These are phyloP conservation scores for Malus orientalis DNA, from an alignment of 306 rosid species.

Conservation along the genomic window DNA sequence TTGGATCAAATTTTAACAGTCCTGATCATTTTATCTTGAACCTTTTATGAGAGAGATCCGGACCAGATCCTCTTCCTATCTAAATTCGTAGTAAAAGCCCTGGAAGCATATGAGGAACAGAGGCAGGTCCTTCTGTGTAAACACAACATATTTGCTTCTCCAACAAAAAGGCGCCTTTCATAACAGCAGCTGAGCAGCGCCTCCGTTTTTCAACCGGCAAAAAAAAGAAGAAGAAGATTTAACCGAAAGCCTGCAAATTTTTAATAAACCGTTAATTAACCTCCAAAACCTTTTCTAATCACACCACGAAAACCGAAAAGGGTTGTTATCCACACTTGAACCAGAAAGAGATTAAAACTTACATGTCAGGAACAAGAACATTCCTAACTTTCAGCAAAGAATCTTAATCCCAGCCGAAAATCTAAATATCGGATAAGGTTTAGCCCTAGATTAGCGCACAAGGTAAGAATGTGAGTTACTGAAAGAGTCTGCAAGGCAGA, in stretches of 20 bases:
- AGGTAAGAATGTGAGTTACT: constrained; percentile 53
- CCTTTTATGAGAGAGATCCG: too few relatives aligned
- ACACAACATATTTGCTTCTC: too few relatives aligned
- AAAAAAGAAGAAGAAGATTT: neutral
- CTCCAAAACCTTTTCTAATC: constrained; percentile 15
- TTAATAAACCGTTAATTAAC: constrained; percentile 4
- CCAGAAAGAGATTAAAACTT: neutral
- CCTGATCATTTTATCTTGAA: too few relatives aligned
- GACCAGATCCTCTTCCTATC: too few relatives aligned
- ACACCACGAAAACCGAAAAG: constrained; percentile 10
- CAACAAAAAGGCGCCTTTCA: constrained; percentile 7
- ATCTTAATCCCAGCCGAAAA: constrained; percentile 23
- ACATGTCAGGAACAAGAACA: constrained; percentile 16
- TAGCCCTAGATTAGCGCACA: constrained; percentile 22
- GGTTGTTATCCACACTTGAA: constrained; percentile 6
- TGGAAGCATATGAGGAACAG: too few relatives aligned
- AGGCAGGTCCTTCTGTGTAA: too few relatives aligned
- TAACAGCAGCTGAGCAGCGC: neutral
- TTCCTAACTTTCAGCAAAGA: constrained; percentile 36
- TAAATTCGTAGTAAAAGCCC: too few relatives aligned
- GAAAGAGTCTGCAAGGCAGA: constrained; percentile 25
- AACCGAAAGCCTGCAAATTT: constrained; percentile 14
- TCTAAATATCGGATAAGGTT: constrained; percentile 21
- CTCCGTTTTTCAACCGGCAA: neutral
- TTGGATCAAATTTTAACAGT: too few relatives aligned